These are phyloP conservation scores for Rhodotorula sp. DNA, from an alignment of 1,284 basidiomycete species.

Conservation along the genomic window DNA sequence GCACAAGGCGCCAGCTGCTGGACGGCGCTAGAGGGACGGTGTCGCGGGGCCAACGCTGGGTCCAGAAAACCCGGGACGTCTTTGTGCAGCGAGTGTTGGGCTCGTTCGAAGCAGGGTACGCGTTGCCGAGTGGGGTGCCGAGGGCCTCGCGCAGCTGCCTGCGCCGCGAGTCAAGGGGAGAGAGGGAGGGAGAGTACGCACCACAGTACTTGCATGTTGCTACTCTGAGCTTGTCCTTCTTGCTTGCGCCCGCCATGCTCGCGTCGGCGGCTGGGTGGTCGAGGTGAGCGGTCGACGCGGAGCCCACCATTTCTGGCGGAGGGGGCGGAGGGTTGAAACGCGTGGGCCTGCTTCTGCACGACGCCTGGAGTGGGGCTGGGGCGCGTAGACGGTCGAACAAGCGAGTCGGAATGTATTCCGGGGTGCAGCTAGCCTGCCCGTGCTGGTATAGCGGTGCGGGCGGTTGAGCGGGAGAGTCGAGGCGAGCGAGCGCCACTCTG, in stretches of 20 bases:
- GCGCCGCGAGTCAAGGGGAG: not conserved
- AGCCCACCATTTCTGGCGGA: not conserved
- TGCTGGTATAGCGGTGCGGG: not conserved
- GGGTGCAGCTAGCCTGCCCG: not conserved
- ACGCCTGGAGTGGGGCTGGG: not conserved
- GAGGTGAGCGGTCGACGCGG: not conserved
- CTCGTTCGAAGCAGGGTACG: too few relatives aligned
- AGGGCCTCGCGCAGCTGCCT: not conserved
- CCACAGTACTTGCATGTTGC: constrained; percentile 14
- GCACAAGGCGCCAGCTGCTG: too few relatives aligned
- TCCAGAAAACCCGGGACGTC: too few relatives aligned
- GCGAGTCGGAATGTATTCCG: not conserved
- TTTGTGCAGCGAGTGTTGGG: too few relatives aligned
- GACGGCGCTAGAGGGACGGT: not conserved
- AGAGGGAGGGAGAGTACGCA: not conserved
- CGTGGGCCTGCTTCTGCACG: not conserved
- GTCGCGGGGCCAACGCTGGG: too few relatives aligned
- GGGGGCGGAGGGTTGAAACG: not conserved
- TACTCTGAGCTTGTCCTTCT: constrained; percentile 7
- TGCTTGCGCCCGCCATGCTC: not conserved
- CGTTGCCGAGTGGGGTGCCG: not conserved
- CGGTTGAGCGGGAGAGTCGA: too few relatives aligned
- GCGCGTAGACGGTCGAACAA: not conserved
- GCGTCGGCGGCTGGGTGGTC: not conserved
- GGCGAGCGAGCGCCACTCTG: too few relatives aligned